Base-by-base conservation (phyloP, 75 land plant species). In the Pinus taeda region DNA sequence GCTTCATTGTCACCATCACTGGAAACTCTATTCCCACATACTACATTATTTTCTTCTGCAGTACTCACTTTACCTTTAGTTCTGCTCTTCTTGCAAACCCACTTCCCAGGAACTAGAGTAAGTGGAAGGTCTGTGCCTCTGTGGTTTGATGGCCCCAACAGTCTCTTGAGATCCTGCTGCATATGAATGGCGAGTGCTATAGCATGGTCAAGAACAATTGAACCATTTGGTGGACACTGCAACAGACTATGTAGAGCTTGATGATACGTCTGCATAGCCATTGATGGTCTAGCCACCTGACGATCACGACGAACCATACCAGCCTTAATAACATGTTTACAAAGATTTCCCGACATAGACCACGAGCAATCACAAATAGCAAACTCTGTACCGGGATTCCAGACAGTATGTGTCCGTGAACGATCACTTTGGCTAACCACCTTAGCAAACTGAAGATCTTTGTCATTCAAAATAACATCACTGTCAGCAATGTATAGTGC, bases 331-430 rank as follows among this genome's bases (percentile, higher is more conserved):
- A 83, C 77, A 74, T 94, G 97, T 77, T 94, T 89, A 72, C 94
- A 94, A 1, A 92, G 37, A 59, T 92, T 83, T n/a, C 97, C 97
- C 78, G 76, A 81, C 80, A 82, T 81, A 53, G 89, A 89, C 87
- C 88, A 88, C 64, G 62, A 59, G 71, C 97, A 94, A 70, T 88
- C 86, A 77, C 94, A 94, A 22, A 83, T 60, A 29, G 89, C 86
- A 85, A 84, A 94, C 5, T 90, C 92, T 26, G 92, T 86, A 57
- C 86, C 86, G 57, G 90, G 90, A 77, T 94, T 94, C 76, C 81
- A 76, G 0, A 94, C 86, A 64, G 69, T 60, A 72, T 88, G 71
- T 12, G 29, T 14, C 17, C 37, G 77, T 76, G 80, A 76, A 58
- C 65, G 60, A 60, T 86, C 78, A 39, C 71, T 21, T 75, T 83